phyloP scores from a whole-genome alignment of 352 stramenopile species.

The Pythium grandisporangium region DNA sequence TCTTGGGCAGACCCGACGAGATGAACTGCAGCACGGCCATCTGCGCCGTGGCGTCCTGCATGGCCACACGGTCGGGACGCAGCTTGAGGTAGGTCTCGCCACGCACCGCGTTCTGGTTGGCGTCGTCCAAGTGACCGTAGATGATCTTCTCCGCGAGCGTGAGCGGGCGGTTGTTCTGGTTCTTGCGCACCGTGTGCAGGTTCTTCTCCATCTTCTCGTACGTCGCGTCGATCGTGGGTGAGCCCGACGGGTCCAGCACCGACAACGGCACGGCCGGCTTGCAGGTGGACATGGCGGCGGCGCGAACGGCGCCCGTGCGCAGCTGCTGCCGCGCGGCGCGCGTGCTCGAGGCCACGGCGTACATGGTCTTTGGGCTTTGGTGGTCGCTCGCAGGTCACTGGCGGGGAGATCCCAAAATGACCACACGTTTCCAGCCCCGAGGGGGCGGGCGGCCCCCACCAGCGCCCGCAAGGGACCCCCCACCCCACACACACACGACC shows the following conservation, averaged over 20 bases:
- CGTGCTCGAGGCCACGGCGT: slow-evolving; percentile 52
- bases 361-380: slow-evolving; percentile 29
- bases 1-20: slow-evolving; percentile 90
- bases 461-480: background rate
- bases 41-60: slow-evolving; percentile 92
- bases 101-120: slow-evolving; percentile 69
- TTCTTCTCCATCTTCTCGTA: slow-evolving; percentile 92
- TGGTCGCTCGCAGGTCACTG: slow-evolving; percentile 10
- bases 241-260: slow-evolving; percentile 86
- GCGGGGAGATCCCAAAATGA: slow-evolving; percentile 81
- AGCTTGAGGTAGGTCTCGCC: slow-evolving; percentile 92
- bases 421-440: too few species aligned
- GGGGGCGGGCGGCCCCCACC: too few species aligned
- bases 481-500: slow-evolving; percentile 7
- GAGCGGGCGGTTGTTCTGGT: slow-evolving; percentile 79
- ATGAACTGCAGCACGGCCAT: slow-evolving; percentile 96
- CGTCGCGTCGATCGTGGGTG: slow-evolving; percentile 88
- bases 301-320: slow-evolving; percentile 55
- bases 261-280: slow-evolving; percentile 73
- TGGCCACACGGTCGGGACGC: slow-evolving; percentile 88
- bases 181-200: slow-evolving; percentile 85
- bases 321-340: slow-evolving; percentile 58
- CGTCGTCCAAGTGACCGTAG: slow-evolving; percentile 90
- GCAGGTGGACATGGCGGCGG: slow-evolving; percentile 70
- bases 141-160: slow-evolving; percentile 94